A percentile compares a stretch with the other conserved stretches of the same genome.
phyloP scores from a whole-genome alignment of 1,284 basidiomycete genomes.

The Sutorius eximius region DNA sequence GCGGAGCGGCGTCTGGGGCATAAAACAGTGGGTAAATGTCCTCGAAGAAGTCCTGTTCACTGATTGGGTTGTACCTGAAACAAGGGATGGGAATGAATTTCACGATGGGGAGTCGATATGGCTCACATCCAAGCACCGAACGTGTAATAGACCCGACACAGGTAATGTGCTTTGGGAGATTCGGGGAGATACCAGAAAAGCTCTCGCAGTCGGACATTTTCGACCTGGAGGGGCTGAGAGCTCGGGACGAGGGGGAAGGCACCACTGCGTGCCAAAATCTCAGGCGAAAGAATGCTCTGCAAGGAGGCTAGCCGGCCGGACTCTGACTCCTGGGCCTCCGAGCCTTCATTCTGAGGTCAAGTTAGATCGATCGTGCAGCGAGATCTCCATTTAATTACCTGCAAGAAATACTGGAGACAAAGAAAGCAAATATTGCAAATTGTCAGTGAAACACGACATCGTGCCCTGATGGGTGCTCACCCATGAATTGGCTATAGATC shows the following conservation, averaged over 20 bases:
- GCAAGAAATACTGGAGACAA: constrained; percentile 61
- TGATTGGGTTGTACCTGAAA: constrained; percentile 72
- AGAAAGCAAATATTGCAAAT: not conserved
- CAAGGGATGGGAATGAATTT: constrained; percentile 11
- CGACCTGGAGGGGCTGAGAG: constrained; percentile 42
- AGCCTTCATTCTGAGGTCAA: constrained; percentile 52
- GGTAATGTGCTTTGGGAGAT: constrained; percentile 53
- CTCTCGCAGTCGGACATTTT: constrained; percentile 51
- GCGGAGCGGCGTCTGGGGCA: constrained; percentile 44
- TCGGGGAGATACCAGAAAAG: constrained; percentile 72
- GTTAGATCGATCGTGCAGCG: constrained; percentile 12
- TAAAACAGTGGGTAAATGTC: constrained; percentile 67
- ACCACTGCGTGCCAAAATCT: constrained; percentile 62
- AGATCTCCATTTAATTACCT: constrained; percentile 41
- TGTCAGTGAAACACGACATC: not conserved
- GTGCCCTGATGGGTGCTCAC: constrained; percentile 36
- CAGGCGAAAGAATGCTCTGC: constrained; percentile 55
- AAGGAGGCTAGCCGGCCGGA: constrained; percentile 50
- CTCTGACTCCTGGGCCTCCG: constrained; percentile 50
- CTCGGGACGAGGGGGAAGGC: constrained; percentile 63
- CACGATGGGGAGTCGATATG: constrained; percentile 1
- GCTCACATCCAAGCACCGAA: constrained; percentile 76
- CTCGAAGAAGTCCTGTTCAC: constrained; percentile 61
- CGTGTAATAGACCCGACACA: constrained; percentile 64
- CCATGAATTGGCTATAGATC: constrained; percentile 75